phyloP scores from a whole-genome alignment of 2,329 filamentous ascomycete species.

The Paraphaeosphaeria minitans region DNA sequence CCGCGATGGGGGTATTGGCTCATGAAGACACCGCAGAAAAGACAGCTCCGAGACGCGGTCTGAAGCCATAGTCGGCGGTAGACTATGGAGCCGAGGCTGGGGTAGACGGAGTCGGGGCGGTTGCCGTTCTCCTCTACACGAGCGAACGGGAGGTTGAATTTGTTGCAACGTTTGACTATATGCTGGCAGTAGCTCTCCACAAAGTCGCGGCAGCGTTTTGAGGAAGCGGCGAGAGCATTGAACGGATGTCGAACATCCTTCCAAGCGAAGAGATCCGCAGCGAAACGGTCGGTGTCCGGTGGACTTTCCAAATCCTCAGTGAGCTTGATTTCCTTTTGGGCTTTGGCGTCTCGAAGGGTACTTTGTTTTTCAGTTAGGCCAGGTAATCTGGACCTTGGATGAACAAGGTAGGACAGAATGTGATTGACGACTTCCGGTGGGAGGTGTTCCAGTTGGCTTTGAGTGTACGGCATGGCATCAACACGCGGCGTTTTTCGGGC shows the following conservation, averaged over 20 bases:
- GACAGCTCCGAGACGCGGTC: constrained; percentile 32
- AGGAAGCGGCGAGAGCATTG: constrained; percentile 33
- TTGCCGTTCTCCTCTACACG: constrained; percentile 26
- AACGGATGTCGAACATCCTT: constrained; percentile 32
- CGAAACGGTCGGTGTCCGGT: constrained; percentile 33
- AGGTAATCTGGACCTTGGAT: constrained; percentile 35
- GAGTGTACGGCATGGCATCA: background rate
- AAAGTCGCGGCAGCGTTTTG: constrained; percentile 22
- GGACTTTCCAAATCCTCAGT: constrained; percentile 27
- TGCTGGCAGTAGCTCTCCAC: constrained; percentile 37
- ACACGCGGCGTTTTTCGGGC: background rate
- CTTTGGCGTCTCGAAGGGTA: constrained; percentile 22
- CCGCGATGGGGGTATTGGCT: constrained; percentile 33
- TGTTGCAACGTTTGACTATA: constrained; percentile 32
- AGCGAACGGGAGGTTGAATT: constrained; percentile 38
- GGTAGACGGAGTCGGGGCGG: constrained; percentile 24
- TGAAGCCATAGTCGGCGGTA: constrained; percentile 41
- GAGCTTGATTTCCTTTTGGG: constrained; percentile 26
- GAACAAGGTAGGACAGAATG: constrained; percentile 35
- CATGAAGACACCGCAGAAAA: constrained; percentile 31
- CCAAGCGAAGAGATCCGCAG: constrained; percentile 35
- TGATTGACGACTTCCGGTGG: constrained; percentile 36
- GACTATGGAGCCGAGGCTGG: constrained; percentile 33
- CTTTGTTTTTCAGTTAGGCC: constrained; percentile 38
- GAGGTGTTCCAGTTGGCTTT: constrained; percentile 29